A percentile compares a stretch with the other conserved stretches of the same genome.
Evolutionary conservation across 2,329 filamentous ascomycete species (phyloP).

Genomic region (Aspergillus chevalieri): DNA sequence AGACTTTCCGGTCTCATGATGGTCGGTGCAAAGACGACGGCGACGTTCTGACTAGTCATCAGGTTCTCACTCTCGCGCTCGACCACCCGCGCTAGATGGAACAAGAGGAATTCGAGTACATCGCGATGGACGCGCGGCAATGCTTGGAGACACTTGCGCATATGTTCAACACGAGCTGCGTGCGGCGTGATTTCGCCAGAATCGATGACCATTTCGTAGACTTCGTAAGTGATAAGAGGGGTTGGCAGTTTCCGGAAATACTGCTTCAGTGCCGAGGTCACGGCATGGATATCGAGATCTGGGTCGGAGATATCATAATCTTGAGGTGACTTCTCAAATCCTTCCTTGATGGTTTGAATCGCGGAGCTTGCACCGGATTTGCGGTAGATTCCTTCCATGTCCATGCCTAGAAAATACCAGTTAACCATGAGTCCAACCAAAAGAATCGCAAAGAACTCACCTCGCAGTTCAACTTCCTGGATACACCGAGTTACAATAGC

Average conservation of each 20-base stretch:
- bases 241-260: constrained; percentile 91
- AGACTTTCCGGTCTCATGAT: constrained; percentile 90
- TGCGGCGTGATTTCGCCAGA: constrained; percentile 56
- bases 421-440: constrained; percentile 8
- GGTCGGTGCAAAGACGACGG: constrained; percentile 94
- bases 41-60: constrained; percentile 94
- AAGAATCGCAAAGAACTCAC: constrained; percentile 35
- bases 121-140: constrained; percentile 81
- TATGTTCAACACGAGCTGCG: constrained; percentile 61
- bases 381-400: constrained; percentile 93
- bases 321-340: constrained; percentile 70
- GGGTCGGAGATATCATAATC: constrained; percentile 92
- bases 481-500: constrained; percentile 89
- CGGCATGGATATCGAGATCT: constrained; percentile 88
- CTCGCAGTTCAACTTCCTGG: constrained; percentile 89
- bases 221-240: constrained; percentile 83
- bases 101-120: constrained; percentile 86
- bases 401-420: constrained; percentile 56
- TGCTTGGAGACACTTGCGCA: constrained; percentile 67
- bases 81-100: constrained; percentile 85
- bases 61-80: constrained; percentile 77
- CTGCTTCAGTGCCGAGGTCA: constrained; percentile 92
- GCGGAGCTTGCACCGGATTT: constrained; percentile 93
- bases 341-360: constrained; percentile 82
- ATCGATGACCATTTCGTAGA: constrained; percentile 84